Percentiles rank a stretch among this genome's conserved stretches.
These are phyloP conservation scores for Besnoitia besnoiti DNA, from an alignment of 169 alveolate genomes.

Conservation along the genomic window DNA sequence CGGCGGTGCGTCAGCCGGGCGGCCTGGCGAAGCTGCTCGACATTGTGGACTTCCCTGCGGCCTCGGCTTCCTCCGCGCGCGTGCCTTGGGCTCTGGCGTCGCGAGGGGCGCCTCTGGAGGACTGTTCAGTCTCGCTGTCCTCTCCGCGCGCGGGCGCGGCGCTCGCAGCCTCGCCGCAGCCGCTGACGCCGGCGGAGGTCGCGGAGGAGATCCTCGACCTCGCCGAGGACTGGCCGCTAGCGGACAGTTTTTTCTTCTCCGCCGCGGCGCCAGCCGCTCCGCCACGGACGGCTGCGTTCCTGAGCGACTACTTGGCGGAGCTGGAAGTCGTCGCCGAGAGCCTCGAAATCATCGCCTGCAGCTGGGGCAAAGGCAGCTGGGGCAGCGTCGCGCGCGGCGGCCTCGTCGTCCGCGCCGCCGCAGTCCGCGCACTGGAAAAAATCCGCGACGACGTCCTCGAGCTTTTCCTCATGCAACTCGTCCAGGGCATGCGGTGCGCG, in stretches of 20 bases:
- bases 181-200: not conserved
- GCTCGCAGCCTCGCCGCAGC: not conserved
- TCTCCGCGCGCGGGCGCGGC: no score
- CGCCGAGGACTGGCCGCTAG: not conserved
- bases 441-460: not conserved
- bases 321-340: not conserved
- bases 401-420: not conserved
- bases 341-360: not conserved
- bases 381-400: not conserved
- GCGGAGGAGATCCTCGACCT: not conserved
- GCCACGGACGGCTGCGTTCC: no score
- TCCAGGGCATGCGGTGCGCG: slow-evolving; percentile 28
- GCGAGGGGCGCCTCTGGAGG: no score
- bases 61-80: not conserved
- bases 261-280: no score
- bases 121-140: no score
- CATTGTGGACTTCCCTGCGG: not conserved
- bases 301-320: not conserved
- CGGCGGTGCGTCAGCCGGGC: slow-evolving; percentile 4
- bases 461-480: slow-evolving; percentile 31
- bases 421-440: not conserved
- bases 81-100: not conserved
- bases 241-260: no score
- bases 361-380: slow-evolving; percentile 1
- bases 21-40: not conserved